phyloP scores from a whole-genome alignment of 1,139 yeast species.

The Kodamaea arcana region DNA sequence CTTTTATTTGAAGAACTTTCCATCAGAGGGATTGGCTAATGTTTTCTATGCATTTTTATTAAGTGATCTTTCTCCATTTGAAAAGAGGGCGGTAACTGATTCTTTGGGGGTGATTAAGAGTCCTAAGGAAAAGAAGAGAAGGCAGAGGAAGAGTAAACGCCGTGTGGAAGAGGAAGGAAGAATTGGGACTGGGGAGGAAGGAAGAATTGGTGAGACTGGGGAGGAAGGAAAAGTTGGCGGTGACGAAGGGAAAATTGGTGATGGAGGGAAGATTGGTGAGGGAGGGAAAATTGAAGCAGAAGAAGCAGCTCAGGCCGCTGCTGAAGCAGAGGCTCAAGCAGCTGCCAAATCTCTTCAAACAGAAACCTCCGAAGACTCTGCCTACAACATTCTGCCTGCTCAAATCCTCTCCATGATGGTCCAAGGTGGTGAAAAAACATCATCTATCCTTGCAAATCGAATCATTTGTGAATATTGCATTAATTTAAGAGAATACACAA shows the following conservation, averaged over 20 bases:
- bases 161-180: slow-evolving; percentile 7
- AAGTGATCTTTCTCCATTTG: slow-evolving; percentile 68
- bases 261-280: too few relatives aligned
- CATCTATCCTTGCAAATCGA: slow-evolving; percentile 60
- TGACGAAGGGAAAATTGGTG: too few relatives aligned
- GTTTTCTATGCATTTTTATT: slow-evolving; percentile 55
- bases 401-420: slow-evolving; percentile 52
- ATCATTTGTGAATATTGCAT: slow-evolving; percentile 61
- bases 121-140: slow-evolving; percentile 6
- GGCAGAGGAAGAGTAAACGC: slow-evolving; percentile 3
- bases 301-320: slow-evolving; percentile 7
- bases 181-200: slow-evolving; percentile 11
- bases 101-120: slow-evolving; percentile 7
- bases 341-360: slow-evolving; percentile 11
- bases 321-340: slow-evolving; percentile 13
- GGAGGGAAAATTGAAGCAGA: too few relatives aligned
- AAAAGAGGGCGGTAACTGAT: slow-evolving; percentile 17
- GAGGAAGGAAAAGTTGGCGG: too few relatives aligned
- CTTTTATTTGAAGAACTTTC: slow-evolving; percentile 54
- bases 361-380: slow-evolving; percentile 14
- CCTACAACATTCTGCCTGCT: slow-evolving; percentile 36
- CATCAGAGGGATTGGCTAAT: slow-evolving; percentile 59
- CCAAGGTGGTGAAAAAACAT: slow-evolving; percentile 48
- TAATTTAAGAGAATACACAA: slow-evolving; percentile 58
- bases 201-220: too few relatives aligned